Percentiles rank a stretch among this genome's conserved stretches.
phyloP scores from a whole-genome alignment of 495 filamentous ascomycete species.

The Penicillium manginii region DNA sequence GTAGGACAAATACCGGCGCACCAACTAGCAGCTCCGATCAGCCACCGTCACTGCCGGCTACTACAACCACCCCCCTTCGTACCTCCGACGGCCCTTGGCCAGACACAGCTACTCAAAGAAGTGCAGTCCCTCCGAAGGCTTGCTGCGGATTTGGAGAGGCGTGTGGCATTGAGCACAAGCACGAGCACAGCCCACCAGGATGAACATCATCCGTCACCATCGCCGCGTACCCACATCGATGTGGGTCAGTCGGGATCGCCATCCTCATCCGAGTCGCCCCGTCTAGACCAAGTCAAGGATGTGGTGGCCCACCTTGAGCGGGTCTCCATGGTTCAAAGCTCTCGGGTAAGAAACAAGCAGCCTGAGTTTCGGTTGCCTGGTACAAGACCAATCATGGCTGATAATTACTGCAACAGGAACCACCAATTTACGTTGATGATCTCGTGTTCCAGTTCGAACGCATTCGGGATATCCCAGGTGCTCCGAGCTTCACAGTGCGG shows the following conservation, averaged over 20 bases:
- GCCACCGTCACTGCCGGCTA: neutral
- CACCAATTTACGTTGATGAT: neutral
- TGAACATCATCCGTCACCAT: neutral
- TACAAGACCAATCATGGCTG: too few species aligned
- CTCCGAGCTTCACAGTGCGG: neutral
- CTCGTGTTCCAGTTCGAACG: neutral
- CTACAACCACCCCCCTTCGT: neutral
- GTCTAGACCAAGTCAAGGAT: neutral
- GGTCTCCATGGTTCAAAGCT: neutral
- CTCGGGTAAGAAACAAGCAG: neutral
- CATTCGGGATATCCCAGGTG: neutral
- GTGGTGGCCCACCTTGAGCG: neutral
- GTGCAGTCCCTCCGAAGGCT: neutral
- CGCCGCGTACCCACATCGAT: neutral
- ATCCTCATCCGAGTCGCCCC: neutral
- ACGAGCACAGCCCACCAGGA: neutral
- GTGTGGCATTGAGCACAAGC: neutral
- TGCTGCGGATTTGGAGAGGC: neutral
- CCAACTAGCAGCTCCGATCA: neutral
- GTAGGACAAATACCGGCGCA: too few species aligned
- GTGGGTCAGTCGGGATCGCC: neutral
- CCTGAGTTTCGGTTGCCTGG: too few species aligned
- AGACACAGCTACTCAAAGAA: neutral
- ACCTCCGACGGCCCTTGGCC: neutral
- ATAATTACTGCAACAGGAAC: neutral